Base-by-base conservation (phyloP, 192 early-diverging fungal genomes). In the Coemansia sp. region DNA sequence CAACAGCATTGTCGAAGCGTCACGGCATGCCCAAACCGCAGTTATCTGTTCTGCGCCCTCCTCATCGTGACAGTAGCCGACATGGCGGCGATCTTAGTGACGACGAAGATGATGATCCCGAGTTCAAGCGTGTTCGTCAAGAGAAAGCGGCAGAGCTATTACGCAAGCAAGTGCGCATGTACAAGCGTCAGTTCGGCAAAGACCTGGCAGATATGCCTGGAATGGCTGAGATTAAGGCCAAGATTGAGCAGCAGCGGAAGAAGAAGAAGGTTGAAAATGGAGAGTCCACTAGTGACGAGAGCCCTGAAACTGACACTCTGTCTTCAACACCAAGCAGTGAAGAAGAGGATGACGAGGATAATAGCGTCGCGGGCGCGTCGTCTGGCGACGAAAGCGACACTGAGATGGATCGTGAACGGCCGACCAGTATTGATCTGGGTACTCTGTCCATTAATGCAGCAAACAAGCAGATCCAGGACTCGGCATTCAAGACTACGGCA, bases 151-250 rank as follows among this genome's bases (percentile, higher is more conserved):
- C 73, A 8, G 56, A 47, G 18, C n/a, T 49, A 3, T 48, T 77
- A 63, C 64, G 55, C 64, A 70, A 61, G 49, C 67, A 62, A 11
- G 67, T 77, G 3, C 62, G 59, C 24, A 19, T 52, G 53, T 77
- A 64, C 49, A 77, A 70, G 61, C 73, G 53, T 46, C 53, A 67
- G 55, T 77, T 61, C 42, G 68, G 73, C 34, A 22, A 53, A 0
- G 57, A 77, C 21, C 42, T 77, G 53, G 59, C 41, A 10, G 38
- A 27, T 9, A 55, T 69, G 60, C 60, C 67, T 4, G 67, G 67
- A 0, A 57, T 68, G 66, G 58, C 47, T 0, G 59, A 61, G 21
- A 19, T 55, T 21, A 67, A 67, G 53, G 53, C 57, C 24, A 59
- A 59, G 39, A 51, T 67, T 15, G 55, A 61, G 46, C 18, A 55